Evolutionary conservation across 176 grass and related monocot species (phyloP).

Genomic region (Echinochloa phyllopogon): DNA sequence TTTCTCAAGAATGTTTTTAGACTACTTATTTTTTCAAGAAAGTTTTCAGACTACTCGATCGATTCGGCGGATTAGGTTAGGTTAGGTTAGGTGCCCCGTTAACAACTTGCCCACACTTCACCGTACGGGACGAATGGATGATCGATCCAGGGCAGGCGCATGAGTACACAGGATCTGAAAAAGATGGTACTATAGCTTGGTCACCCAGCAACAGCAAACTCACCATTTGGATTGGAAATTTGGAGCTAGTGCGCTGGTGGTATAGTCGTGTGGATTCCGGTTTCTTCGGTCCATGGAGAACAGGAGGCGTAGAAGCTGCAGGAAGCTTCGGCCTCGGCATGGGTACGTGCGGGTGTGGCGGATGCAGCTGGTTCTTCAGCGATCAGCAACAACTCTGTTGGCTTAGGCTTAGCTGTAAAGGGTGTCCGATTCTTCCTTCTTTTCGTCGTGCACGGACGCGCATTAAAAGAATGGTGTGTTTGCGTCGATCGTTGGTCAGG

Average conservation of each 20-base stretch:
- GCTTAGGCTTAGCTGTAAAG: slow-evolving; percentile 16
- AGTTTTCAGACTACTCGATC: not conserved
- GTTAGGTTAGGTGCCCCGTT: slow-evolving; percentile 2
- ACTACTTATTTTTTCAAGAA: too few species aligned
- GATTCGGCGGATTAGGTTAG: slow-evolving; percentile 20
- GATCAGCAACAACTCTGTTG: not conserved
- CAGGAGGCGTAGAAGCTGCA: not conserved
- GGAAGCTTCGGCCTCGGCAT: not conserved
- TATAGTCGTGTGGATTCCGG: not conserved
- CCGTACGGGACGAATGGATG: not conserved
- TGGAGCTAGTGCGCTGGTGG: not conserved
- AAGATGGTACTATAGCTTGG: not conserved
- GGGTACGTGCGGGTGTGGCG: not conserved
- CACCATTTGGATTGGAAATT: not conserved
- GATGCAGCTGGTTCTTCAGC: not conserved
- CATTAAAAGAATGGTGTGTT: not conserved
- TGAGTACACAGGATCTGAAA: not conserved
- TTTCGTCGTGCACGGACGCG: not conserved
- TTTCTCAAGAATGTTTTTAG: too few species aligned
- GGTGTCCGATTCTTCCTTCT: not conserved
- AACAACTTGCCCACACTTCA: not conserved
- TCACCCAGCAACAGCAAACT: not conserved
- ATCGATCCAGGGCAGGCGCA: not conserved
- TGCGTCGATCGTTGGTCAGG: slow-evolving; percentile 8
- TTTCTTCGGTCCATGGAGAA: not conserved